These are phyloP conservation scores for Alternaria brassicae DNA, from an alignment of 2,329 filamentous ascomycete species.

Conservation along the genomic window DNA sequence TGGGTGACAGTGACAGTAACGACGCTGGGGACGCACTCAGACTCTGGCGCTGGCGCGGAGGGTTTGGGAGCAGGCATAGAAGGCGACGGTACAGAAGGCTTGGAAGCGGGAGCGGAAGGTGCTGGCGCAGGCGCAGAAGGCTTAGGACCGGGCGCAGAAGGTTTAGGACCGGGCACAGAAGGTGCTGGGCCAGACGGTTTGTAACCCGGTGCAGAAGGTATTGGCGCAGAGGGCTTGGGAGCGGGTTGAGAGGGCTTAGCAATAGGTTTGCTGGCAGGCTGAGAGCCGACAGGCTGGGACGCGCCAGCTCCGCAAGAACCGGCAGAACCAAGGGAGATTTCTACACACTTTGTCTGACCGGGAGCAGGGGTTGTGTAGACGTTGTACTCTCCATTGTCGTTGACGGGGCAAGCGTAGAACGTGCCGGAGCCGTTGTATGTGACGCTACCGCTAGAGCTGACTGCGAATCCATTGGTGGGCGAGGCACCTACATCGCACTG, in stretches of 20 bases:
- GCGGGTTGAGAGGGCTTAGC: neutral
- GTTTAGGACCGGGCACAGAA: neutral
- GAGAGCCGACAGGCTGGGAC: neutral
- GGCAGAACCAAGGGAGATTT: conserved; percentile 53
- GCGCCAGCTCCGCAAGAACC: conserved; percentile 30
- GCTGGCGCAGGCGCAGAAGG: neutral
- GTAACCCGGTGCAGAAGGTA: neutral
- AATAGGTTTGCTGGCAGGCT: neutral
- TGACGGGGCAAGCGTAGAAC: conserved; percentile 69
- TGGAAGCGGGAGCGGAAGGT: neutral
- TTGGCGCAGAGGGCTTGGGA: neutral
- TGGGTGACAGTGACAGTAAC: neutral
- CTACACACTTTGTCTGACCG: conserved; percentile 58
- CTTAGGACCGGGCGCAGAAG: neutral
- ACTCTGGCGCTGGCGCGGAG: neutral
- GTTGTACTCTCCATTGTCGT: conserved; percentile 62
- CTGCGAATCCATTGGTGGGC: conserved; percentile 61
- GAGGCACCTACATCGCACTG: conserved; percentile 65
- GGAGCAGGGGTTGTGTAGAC: conserved; percentile 57
- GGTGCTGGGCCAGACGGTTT: neutral
- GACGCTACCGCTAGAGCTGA: conserved; percentile 62
- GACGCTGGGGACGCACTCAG: neutral
- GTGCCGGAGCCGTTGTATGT: conserved; percentile 59
- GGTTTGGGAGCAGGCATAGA: neutral
- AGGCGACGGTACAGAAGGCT: too few relatives aligned